Percentiles rank a stretch among this genome's conserved stretches.
Evolutionary conservation across 2,329 filamentous ascomycete species (phyloP).

Genomic region (Fusarium nygamai): DNA sequence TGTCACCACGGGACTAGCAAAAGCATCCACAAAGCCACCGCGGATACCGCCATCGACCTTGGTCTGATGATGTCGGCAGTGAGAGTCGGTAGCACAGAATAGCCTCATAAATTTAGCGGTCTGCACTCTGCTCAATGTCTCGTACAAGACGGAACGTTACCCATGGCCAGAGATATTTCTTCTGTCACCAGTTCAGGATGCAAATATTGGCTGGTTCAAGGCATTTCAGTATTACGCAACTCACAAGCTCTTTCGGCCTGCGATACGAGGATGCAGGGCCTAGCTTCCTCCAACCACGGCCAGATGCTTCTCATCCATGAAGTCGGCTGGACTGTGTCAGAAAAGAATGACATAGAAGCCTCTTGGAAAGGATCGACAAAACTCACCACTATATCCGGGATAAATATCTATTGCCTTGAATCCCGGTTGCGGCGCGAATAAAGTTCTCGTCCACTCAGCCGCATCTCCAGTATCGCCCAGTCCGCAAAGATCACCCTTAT

Average conservation of each 20-base stretch:
- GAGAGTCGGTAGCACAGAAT: background rate
- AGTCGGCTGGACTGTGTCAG: conserved; percentile 10
- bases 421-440: conserved; percentile 6
- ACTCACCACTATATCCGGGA: conserved; percentile 25
- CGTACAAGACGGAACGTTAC: conserved; percentile 24
- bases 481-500: conserved; percentile 12
- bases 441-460: conserved; percentile 16
- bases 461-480: conserved; percentile 26
- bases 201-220: background rate
- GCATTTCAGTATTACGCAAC: background rate
- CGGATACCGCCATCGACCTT: background rate
- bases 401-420: conserved; percentile 32
- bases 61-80: conserved; percentile 10
- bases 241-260: conserved; percentile 27
- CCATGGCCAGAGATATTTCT: conserved; percentile 27
- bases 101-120: background rate
- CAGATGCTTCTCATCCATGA: conserved; percentile 28
- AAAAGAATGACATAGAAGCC: fast-evolving
- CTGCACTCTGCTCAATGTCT: background rate
- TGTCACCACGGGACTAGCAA: conserved; percentile 22
- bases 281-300: conserved; percentile 22
- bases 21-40: conserved; percentile 17
- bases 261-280: conserved; percentile 25
- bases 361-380: fast-evolving
- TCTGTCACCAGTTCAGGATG: conserved; percentile 35